A percentile compares a stretch with the other conserved stretches of the same genome.
Evolutionary conservation across 2,329 filamentous ascomycete genomes (phyloP).

Genomic region (Xenoacremonium recifei): DNA sequence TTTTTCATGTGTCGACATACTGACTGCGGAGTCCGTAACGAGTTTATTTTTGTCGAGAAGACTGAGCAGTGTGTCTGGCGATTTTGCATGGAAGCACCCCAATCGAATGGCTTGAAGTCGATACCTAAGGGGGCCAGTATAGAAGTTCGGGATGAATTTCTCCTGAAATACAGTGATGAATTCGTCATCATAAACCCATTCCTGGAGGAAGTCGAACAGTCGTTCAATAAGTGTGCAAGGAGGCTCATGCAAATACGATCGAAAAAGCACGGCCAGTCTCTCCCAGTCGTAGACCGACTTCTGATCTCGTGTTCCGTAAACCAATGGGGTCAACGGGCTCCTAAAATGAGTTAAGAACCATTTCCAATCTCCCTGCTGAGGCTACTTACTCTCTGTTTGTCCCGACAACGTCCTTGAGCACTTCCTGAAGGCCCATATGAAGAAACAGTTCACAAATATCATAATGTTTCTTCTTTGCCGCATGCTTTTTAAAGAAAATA

Average conservation of each 20-base stretch:
- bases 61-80: rapidly evolving
- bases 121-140: constrained; percentile 2
- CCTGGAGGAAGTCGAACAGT: constrained; percentile 12
- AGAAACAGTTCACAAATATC: constrained; percentile 17
- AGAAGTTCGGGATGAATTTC: constrained; percentile 18
- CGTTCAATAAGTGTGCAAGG: constrained; percentile 10
- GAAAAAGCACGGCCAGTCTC: constrained; percentile 15
- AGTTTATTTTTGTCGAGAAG: constrained; percentile 9
- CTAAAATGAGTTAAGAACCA: constrained; percentile 1
- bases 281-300: not conserved
- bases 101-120: constrained; percentile 24
- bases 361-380: not conserved
- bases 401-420: not conserved
- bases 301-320: not conserved
- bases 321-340: constrained; percentile 1
- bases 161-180: constrained; percentile 6
- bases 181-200: constrained; percentile 7
- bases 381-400: not conserved
- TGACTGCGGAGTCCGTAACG: constrained; percentile 8
- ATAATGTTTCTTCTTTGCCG: not conserved
- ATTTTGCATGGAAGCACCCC: constrained; percentile 11
- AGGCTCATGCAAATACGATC: constrained; percentile 16
- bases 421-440: constrained; percentile 10
- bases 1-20: constrained; percentile 7
- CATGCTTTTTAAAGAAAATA: constrained; percentile 10